phyloP scores from a whole-genome alignment of 2,329 filamentous ascomycete species.

The Conoideocrella luteorostrata region DNA sequence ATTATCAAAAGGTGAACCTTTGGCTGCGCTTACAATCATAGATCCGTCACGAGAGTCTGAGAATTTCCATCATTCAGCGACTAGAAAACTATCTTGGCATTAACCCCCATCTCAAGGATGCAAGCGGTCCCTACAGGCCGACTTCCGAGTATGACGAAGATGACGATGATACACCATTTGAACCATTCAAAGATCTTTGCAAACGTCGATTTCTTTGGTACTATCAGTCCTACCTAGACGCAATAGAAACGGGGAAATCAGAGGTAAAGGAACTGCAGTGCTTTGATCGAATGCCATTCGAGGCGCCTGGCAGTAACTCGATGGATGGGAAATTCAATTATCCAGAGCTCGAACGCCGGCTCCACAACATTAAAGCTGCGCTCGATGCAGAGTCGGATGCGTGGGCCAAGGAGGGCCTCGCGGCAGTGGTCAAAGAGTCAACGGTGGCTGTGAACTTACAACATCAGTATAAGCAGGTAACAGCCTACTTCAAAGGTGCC shows the following conservation, averaged over 20 bases:
- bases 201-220: constrained; percentile 96
- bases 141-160: constrained; percentile 44
- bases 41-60: constrained; percentile 86
- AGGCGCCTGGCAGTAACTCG: constrained; percentile 57
- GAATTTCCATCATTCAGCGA: constrained; percentile 78
- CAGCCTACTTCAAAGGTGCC: constrained; percentile 64
- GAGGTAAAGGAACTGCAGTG: constrained; percentile 56
- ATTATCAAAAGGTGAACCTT: too few relatives aligned
- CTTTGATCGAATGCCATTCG: constrained; percentile 86
- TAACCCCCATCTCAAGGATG: constrained; percentile 33
- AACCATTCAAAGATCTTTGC: constrained; percentile 84
- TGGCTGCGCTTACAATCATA: too few relatives aligned
- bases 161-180: constrained; percentile 61
- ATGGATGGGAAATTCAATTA: constrained; percentile 91
- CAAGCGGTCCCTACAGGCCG: constrained; percentile 12
- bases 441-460: constrained; percentile 76
- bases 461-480: constrained; percentile 78
- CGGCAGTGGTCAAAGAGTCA: constrained; percentile 56
- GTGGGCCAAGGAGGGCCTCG: constrained; percentile 67
- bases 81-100: constrained; percentile 75
- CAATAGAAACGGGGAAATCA: constrained; percentile 58
- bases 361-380: constrained; percentile 61
- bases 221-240: constrained; percentile 74
- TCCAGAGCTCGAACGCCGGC: constrained; percentile 60
- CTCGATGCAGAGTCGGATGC: constrained; percentile 63